Evolutionary conservation across 2,329 filamentous ascomycete genomes (phyloP), one percentile per base, ranked within the genome.

Genomic region (Colletotrichum sp.): DNA sequence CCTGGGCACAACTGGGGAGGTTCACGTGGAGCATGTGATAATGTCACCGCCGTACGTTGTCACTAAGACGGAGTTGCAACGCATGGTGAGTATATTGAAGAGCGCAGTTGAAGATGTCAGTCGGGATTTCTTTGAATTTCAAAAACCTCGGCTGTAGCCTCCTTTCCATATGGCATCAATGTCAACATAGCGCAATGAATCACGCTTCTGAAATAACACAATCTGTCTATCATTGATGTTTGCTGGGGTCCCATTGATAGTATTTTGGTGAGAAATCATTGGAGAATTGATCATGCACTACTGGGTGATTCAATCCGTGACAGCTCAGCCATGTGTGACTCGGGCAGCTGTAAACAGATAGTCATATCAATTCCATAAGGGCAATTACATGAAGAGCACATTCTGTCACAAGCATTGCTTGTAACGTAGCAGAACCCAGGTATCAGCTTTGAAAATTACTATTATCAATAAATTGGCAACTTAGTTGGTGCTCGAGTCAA

Each of bases 11-110:
- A 61, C 58, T 3, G 58, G 58, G 11, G 58, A 61, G 18, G 58
- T 61, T 63, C 70, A 72, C 13, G 70, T 68, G 38, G 64, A 72
- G 33, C 70, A 69, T 54, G 38, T 72, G 29, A 72, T 72, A 16
- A 58, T 72, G 27, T 72, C 38, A 24, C 70, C 70, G 12, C 70
- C 70, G 9, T 72, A 72, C 36, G 55, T 72, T 38, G 70, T 68
- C n/a, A 68, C 57, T 34, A 27, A 64, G 18, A 33, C 34, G 8
- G 64, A 72, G 43, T 3, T 72, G 2, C 36, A 34, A 7, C 21
- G 29, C 65, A 78, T 70, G 69, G 75, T 29, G 9, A 11, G 18
- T 0, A 61, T 61, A 9, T 21, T 61, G 58, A 61, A 61, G 18
- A 21, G 16, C 13, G 29, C 58, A 18, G n/a, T 61, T n/a, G 18